Base-by-base conservation (phyloP, 306 rosid genomes). In the Trichosanthes cucumerina region DNA sequence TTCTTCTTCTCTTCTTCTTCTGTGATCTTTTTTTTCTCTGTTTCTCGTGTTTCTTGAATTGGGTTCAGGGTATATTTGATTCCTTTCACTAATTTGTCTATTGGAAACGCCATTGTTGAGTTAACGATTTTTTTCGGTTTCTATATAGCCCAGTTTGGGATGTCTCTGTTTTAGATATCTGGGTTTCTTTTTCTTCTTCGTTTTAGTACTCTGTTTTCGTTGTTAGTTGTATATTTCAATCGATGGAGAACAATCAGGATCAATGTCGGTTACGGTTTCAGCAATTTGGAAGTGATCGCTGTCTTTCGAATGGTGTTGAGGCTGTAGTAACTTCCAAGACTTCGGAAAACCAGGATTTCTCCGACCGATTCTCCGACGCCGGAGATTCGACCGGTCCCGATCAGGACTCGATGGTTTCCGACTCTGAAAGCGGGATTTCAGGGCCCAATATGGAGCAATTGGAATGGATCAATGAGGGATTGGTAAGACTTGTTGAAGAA, bases 361-460 rank as follows among this genome's bases (percentile, higher is more conserved):
- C 16, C 9, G 80, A 79, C 15, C 80, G 57, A 10, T 69, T 59
- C 6, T 24, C 79, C 28, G 60, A 76, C 23, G 36, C 31, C 34
- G 53, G 46, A 36, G 79, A 76, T 15, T 53, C 77, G 2, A 75
- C 81, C 7, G 12, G 49, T 49, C 43, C 60, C 57, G 80, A 84
- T n/a, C 87, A 83, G 4, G 93, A 82, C 4, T 81, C 92, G 2
- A 43, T 43, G 9, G 82, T 88, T 82, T 92, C 96, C n/a, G 95
- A 88, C 46, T 83, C 84, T 79, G 92, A 88, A 79, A 93, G 95
- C 59, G 78, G 79, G 9, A 84, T 87, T 41, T 78, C 85, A 19
- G 88, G 87, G 19, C 68, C 75, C 9, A 60, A 47, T 14, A 9
- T 14, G 47, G 78, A 50, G 54, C 86, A 44, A 26, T 39, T 31